Percentiles rank a stretch among this genome's conserved stretches.
phyloP scores from a whole-genome alignment of 768 basidiomycete species.

The Mycena indigotica region DNA sequence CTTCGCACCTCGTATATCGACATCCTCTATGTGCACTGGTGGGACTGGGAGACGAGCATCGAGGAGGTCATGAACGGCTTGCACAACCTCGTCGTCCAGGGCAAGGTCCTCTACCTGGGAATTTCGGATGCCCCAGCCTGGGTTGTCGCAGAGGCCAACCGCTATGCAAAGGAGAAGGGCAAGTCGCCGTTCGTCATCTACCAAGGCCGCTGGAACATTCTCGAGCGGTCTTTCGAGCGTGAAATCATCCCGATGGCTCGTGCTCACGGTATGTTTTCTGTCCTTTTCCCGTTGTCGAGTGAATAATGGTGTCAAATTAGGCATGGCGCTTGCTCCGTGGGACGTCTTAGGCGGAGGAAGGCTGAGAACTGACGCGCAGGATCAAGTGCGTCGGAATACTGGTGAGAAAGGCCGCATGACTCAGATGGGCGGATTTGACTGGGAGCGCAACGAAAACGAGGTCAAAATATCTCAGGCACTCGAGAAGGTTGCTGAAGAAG shows the following conservation, averaged over 20 bases:
- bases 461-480: slow-evolving; percentile 35
- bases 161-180: slow-evolving; percentile 43
- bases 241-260: slow-evolving; percentile 46
- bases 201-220: slow-evolving; percentile 37
- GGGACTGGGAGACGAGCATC: slow-evolving; percentile 21
- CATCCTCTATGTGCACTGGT: slow-evolving; percentile 54
- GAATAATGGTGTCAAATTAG: slow-evolving; percentile 35
- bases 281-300: slow-evolving; percentile 38
- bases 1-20: slow-evolving; percentile 63
- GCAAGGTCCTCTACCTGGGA: slow-evolving; percentile 43
- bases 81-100: slow-evolving; percentile 38
- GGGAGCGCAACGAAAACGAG: slow-evolving; percentile 28
- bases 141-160: slow-evolving; percentile 43
- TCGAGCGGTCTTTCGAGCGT: slow-evolving; percentile 45
- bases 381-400: slow-evolving; percentile 28
- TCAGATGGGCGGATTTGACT: slow-evolving; percentile 37
- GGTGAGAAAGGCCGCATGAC: slow-evolving; percentile 35
- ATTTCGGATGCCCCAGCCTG: slow-evolving; percentile 41
- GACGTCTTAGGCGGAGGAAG: slow-evolving; percentile 34
- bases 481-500: slow-evolving; percentile 42
- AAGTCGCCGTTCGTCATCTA: slow-evolving; percentile 49
- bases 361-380: slow-evolving; percentile 33
- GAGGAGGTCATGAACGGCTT: slow-evolving; percentile 45
- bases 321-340: slow-evolving; percentile 42
- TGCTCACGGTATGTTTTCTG: slow-evolving; percentile 28